A percentile compares a stretch with the other conserved stretches of the same genome.
These are phyloP conservation scores for Garcia nutans DNA, from an alignment of 345 rosid species.

Conservation along the genomic window DNA sequence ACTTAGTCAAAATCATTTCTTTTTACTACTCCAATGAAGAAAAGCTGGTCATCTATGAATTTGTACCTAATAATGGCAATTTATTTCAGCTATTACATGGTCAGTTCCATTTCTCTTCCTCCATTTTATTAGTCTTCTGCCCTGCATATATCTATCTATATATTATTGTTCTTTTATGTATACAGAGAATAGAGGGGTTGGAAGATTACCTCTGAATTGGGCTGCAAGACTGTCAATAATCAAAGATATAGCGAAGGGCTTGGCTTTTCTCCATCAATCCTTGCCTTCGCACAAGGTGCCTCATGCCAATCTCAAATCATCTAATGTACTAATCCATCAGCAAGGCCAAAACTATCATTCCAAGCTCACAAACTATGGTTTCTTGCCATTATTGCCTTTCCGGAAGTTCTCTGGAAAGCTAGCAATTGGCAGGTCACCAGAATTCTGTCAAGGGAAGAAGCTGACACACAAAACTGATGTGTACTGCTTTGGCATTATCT, in stretches of 20 bases:
- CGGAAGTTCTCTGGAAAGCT: slow-evolving; percentile 23
- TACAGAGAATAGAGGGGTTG: slow-evolving; percentile 42
- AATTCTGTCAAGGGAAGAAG: slow-evolving; percentile 45
- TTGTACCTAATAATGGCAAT: slow-evolving; percentile 36
- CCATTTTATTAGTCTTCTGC: neutral
- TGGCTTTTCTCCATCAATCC: slow-evolving; percentile 45
- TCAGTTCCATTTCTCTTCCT: slow-evolving; percentile 19
- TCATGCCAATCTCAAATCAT: slow-evolving; percentile 58
- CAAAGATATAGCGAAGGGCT: slow-evolving; percentile 43
- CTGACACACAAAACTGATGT: slow-evolving; percentile 50
- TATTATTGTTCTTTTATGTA: too few relatives aligned
- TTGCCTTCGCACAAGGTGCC: slow-evolving; percentile 49
- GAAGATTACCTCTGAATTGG: slow-evolving; percentile 47
- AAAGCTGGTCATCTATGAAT: slow-evolving; percentile 53
- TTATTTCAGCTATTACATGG: slow-evolving; percentile 56
- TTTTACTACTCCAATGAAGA: slow-evolving; percentile 53
- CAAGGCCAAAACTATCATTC: slow-evolving; percentile 25
- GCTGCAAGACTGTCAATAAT: slow-evolving; percentile 40
- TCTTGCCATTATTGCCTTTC: slow-evolving; percentile 41
- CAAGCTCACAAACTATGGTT: slow-evolving; percentile 50
- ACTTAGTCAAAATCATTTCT: slow-evolving; percentile 43
- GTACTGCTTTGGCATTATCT: slow-evolving; percentile 52
- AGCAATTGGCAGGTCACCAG: slow-evolving; percentile 45
- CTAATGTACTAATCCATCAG: slow-evolving; percentile 37
- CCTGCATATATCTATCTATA: too few relatives aligned